phyloP scores from a whole-genome alignment of 2,329 filamentous ascomycete species.

The Diplodia mutila region DNA sequence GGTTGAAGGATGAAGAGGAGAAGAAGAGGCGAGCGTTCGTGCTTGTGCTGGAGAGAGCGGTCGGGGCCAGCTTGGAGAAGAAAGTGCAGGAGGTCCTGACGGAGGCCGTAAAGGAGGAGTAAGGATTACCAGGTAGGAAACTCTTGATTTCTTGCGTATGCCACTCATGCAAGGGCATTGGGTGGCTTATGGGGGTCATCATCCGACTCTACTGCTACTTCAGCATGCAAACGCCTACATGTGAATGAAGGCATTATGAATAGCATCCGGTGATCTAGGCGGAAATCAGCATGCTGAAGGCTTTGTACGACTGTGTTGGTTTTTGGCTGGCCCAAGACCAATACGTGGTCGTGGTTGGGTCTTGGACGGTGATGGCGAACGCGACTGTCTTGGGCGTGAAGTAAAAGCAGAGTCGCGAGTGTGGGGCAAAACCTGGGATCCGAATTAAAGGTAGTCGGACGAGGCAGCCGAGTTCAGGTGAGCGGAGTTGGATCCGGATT shows the following conservation, averaged over 20 bases:
- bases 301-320: background rate
- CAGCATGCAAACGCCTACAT: background rate
- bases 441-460: background rate
- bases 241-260: background rate
- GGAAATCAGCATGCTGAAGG: background rate
- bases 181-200: background rate
- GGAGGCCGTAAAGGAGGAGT: constrained; percentile 29
- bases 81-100: constrained; percentile 38
- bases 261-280: background rate
- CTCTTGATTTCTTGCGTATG: background rate
- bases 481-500: background rate
- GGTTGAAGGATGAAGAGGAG: constrained; percentile 39
- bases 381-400: background rate
- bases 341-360: background rate
- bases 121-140: background rate
- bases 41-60: constrained; percentile 43
- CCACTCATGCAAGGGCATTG: background rate
- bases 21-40: constrained; percentile 47
- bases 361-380: background rate
- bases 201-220: background rate
- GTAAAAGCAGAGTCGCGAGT: background rate
- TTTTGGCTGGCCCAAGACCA: background rate
- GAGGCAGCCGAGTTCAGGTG: background rate
- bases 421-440: background rate
- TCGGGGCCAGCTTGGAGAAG: constrained; percentile 44